phyloP scores from a whole-genome alignment of 2,329 filamentous ascomycete species.

The Cladosporium oxysporum region DNA sequence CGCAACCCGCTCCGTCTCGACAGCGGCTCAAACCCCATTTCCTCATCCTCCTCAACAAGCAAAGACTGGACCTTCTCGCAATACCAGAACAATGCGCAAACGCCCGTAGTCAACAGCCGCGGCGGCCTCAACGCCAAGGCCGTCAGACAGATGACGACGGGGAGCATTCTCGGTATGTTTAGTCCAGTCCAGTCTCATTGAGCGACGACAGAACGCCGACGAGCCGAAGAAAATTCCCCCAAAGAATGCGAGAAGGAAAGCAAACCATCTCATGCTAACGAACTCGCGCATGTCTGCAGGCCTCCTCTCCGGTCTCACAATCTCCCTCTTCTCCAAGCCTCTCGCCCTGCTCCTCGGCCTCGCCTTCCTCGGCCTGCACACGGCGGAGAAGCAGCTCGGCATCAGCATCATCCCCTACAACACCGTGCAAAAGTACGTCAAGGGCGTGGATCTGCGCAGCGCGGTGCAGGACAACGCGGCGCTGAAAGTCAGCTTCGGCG shows the following conservation, averaged over 20 bases:
- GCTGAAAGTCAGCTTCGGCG: slow-evolving; percentile 70
- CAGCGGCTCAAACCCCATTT: slow-evolving; percentile 33
- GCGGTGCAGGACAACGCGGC: slow-evolving; percentile 60
- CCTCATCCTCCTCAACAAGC: slow-evolving; percentile 23
- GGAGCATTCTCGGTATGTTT: slow-evolving; percentile 47
- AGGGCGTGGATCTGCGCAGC: slow-evolving; percentile 51
- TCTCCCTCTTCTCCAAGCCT: slow-evolving; percentile 70
- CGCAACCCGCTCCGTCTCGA: slow-evolving; percentile 39
- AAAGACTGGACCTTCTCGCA: slow-evolving; percentile 43
- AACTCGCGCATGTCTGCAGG: slow-evolving; percentile 44
- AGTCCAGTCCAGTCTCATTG: too few relatives aligned
- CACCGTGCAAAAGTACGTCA: slow-evolving; percentile 53
- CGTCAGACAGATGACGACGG: slow-evolving; percentile 48
- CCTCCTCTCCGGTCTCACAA: slow-evolving; percentile 62
- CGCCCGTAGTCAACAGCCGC: slow-evolving; percentile 40
- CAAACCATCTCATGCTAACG: too few relatives aligned
- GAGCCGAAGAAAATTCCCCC: too few relatives aligned
- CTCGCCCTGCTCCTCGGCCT: slow-evolving; percentile 68
- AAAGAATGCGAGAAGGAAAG: too few relatives aligned
- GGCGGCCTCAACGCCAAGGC: slow-evolving; percentile 45
- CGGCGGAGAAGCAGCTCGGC: slow-evolving; percentile 51
- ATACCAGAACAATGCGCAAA: slow-evolving; percentile 43
- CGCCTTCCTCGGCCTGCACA: slow-evolving; percentile 63
- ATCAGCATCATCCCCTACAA: slow-evolving; percentile 54
- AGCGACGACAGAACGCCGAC: too few relatives aligned